Conservation (phyloP, 2,329 filamentous ascomycete genomes). For the Ophiostoma triangulosporum region DNA sequence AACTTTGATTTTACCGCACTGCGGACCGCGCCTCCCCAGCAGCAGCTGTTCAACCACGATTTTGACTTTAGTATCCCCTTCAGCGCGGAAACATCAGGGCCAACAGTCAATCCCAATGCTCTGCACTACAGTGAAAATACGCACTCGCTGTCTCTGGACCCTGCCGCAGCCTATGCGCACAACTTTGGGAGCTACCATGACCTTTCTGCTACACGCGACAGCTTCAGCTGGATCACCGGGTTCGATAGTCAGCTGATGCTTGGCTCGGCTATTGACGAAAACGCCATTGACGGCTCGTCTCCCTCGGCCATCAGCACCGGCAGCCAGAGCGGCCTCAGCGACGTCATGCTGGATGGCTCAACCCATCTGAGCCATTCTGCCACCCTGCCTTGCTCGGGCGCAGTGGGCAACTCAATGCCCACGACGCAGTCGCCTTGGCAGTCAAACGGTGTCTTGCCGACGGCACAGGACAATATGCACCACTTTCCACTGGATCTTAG, state of each 20-base stretch:
- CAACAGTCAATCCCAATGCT: constrained; percentile 56
- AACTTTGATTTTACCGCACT: constrained; percentile 54
- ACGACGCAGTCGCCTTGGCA: constrained; percentile 47
- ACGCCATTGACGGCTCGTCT: constrained; percentile 81
- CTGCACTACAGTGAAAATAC: constrained; percentile 72
- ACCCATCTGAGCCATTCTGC: constrained; percentile 39
- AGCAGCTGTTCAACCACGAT: constrained; percentile 50
- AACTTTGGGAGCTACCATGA: constrained; percentile 18
- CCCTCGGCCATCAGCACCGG: constrained; percentile 92
- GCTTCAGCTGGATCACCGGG: constrained; percentile 69
- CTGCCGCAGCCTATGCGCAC: constrained; percentile 25
- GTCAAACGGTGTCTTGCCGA: constrained; percentile 44
- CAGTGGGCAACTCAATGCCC: constrained; percentile 14
- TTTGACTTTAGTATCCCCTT: constrained; percentile 58
- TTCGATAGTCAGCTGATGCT: constrained; percentile 69
- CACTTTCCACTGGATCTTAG: constrained; percentile 65
- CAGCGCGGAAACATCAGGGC: constrained; percentile 53
- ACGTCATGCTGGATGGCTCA: constrained; percentile 77
- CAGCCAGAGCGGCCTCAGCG: constrained; percentile 82
- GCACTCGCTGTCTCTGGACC: constrained; percentile 50
- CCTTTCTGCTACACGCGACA: constrained; percentile 39
- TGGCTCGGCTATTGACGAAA: constrained; percentile 47
- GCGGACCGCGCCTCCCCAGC: constrained; percentile 61
- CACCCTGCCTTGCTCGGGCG: constrained; percentile 34
- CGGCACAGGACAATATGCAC: constrained; percentile 48